A percentile compares a stretch with the other conserved stretches of the same genome.
Evolutionary conservation across 208 protist genomes (phyloP).

Genomic region (Entamoeba histolytica): DNA sequence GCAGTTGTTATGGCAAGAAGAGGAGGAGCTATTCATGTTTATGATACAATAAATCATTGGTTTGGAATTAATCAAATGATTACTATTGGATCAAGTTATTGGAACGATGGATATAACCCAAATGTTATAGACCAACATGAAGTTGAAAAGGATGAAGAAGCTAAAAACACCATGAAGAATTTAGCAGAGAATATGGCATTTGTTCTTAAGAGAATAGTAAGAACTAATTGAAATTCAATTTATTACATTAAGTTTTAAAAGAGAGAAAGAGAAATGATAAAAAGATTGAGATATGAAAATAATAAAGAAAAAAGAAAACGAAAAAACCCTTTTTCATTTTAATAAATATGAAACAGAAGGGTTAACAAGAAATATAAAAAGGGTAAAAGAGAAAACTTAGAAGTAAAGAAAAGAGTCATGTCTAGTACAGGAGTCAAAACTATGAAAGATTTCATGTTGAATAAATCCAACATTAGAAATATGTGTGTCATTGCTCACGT

Average conservation of each 20-base stretch:
- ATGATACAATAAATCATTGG: background rate
- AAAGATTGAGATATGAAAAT: too few species aligned
- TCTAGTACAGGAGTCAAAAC: background rate
- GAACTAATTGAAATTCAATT: too few species aligned
- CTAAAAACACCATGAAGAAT: background rate
- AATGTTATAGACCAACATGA: background rate
- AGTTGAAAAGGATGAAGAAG: background rate
- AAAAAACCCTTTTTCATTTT: too few species aligned
- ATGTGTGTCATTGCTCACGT: constrained; percentile 66
- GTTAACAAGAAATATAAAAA: background rate
- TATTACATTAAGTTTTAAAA: too few species aligned
- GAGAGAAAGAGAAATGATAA: too few species aligned
- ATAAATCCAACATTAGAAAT: constrained; percentile 55
- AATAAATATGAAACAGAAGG: background rate
- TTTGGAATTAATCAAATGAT: background rate
- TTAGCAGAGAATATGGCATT: background rate
- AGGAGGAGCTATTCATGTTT: background rate
- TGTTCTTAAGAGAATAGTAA: background rate
- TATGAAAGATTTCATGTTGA: background rate
- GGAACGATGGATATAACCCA: background rate
- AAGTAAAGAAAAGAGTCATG: background rate
- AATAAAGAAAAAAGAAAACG: too few species aligned
- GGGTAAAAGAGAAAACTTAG: background rate
- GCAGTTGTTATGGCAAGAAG: background rate
- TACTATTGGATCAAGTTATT: background rate